Evolutionary conservation across 805 yeast species (phyloP), one percentile per base, ranked within the genome.

Genomic region (Ogataea polymorpha): DNA sequence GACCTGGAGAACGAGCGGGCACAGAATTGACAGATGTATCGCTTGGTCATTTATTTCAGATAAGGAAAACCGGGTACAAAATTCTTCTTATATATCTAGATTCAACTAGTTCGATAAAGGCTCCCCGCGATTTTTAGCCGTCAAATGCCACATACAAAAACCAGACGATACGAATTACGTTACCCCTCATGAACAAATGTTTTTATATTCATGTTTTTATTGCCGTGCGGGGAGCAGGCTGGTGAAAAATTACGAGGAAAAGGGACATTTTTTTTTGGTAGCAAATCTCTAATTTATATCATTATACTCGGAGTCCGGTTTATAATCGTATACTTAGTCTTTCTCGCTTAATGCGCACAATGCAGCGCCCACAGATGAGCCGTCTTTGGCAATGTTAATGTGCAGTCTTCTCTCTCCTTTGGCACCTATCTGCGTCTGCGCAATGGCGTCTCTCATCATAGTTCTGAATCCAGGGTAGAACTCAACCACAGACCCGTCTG

Each of bases 301-400:
- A 24, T 12, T 24, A n/a, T 24, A 13, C 15, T 24, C 37, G 37
- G 27, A 34, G 33, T 24, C 39, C 37, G 36, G 13, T 11, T n/a
- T 12, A 14, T 11, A 17, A 8, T 11, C 23, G 17, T 15, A 5
- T 6, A 12, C 13, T 15, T 32, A 38, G 9, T 38, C 24, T 20
- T 27, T 35, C 23, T 50, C 59, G 40, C 61, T 54, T 40, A 64
- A 59, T 7, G 96, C 97, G 68, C 96, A 87, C 46, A 91, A 70
- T 2, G 98, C 98, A 33, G 97, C 98, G 50, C 99, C 99, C 32
- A 90, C 96, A 45, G 96, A 96, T 42, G 95, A 83, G 34, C 98
- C 98, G 58, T 93, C 98, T 62, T 87, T 86, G 23, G 97, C 93
- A 51, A 90, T 81, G 48, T 80, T 80, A 46, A 91, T 68, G 53